phyloP scores from a whole-genome alignment of 495 filamentous ascomycete genomes.

The Penicillium lagena region DNA sequence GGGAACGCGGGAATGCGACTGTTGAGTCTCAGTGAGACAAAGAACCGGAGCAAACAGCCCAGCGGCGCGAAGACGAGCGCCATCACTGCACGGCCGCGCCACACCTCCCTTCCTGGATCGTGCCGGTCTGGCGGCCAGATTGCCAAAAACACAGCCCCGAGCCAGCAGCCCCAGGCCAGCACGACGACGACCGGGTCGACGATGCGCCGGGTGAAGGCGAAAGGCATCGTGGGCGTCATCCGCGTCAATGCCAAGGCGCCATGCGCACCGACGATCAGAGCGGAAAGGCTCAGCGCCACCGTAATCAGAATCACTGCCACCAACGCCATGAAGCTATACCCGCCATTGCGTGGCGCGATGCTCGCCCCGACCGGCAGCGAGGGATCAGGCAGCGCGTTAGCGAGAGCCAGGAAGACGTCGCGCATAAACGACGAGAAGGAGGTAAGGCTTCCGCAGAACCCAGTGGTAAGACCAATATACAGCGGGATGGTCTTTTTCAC shows the following conservation, averaged over 20 bases:
- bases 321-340: constrained; percentile 77
- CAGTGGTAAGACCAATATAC: constrained; percentile 86
- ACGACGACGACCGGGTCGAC: constrained; percentile 58
- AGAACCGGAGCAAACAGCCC: constrained; percentile 70
- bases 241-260: constrained; percentile 53
- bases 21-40: constrained; percentile 62
- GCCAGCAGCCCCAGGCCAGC: constrained; percentile 67
- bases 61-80: constrained; percentile 80
- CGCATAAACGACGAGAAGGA: constrained; percentile 88
- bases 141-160: constrained; percentile 69
- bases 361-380: constrained; percentile 10
- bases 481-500: constrained; percentile 79
- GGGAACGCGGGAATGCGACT: constrained; percentile 63
- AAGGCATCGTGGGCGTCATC: constrained; percentile 52
- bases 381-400: constrained; percentile 61
- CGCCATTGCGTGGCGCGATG: constrained; percentile 51
- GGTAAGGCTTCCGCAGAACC: constrained; percentile 91
- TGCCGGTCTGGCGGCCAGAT: constrained; percentile 65
- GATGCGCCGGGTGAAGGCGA: constrained; percentile 45
- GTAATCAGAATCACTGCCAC: constrained; percentile 64
- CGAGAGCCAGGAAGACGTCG: constrained; percentile 76
- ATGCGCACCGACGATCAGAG: constrained; percentile 49
- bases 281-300: constrained; percentile 57
- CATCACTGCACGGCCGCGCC: constrained; percentile 71
- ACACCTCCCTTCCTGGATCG: constrained; percentile 24